Evolutionary conservation across 1,139 yeast genomes (phyloP), one percentile per base, ranked within the genome.

Genomic region (Pneumocystis carinii): DNA sequence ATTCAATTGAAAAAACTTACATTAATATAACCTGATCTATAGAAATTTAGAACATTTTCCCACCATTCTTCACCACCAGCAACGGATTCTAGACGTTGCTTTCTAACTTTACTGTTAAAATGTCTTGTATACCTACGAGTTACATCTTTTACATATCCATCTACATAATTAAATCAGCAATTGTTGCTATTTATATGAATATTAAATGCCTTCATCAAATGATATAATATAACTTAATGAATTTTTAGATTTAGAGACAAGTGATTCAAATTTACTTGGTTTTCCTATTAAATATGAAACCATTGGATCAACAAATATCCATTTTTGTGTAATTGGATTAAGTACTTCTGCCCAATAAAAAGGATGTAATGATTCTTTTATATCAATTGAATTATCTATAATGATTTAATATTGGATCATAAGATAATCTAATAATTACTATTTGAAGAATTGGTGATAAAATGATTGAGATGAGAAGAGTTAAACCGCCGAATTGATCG

Each of bases 281-380:
- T 85, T 78, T 70, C 90, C 96, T 27, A 90, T 82, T 0, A 80
- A 74, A 64, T 81, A 75, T 60, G 84, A 79, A 24, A 83, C 84
- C 0, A 85, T 76, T 0, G 97, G 95, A 69, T 92, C 97, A 1
- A 90, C 78, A 3, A 95, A 83, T n/a, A 89, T 79, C 95, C 97
- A 90, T 66, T 80, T 81, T 65, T 83, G 79, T 4, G 83, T 74
- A 66, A 79, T 82, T 62, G 80, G 80, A 72, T 92, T 92, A 95
- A 96, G 92, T 0, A 87, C 96, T 72, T 92, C 99, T 17, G 83
- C 84, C 98, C 98, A 92, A 71, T 86, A 89, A 0, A 89, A 78
- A 0, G 97, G 97, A 70, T 76, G 85, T 3, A 72, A 70, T 0
- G 82, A 75, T 36, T 66, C 69, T 35, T 59, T 63, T 14, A 66